A percentile compares a stretch with the other conserved stretches of the same genome.
Conservation (phyloP, 441 rosid genomes). For the Syzygium malaccense region DNA sequence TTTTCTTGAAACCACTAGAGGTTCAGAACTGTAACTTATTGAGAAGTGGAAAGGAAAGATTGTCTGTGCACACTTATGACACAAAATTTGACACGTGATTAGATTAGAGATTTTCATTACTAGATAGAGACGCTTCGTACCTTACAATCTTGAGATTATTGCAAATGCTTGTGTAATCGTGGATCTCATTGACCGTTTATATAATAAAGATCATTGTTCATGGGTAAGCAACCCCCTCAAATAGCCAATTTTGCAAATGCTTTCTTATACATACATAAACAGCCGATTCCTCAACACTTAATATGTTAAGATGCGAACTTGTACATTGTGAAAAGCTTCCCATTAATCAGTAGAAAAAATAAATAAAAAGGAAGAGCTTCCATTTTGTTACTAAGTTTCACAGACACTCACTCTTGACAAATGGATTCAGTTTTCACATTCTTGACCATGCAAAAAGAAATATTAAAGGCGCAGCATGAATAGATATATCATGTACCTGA, state of each 20-base stretch:
- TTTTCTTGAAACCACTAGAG: neutral
- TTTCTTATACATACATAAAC: neutral
- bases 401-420: neutral
- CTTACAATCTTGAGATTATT: neutral
- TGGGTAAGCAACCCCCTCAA: neutral
- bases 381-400: neutral
- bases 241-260: neutral
- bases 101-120: neutral
- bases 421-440: neutral
- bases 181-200: neutral
- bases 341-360: neutral
- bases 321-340: neutral
- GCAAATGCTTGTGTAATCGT: neutral
- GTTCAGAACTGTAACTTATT: neutral
- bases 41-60: neutral
- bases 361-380: neutral
- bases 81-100: neutral
- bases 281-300: neutral
- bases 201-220: neutral
- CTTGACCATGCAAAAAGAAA: neutral
- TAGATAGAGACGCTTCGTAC: neutral
- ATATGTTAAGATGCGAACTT: neutral
- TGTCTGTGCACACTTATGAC: neutral
- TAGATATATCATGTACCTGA: slow-evolving; percentile 43
- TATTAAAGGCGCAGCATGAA: neutral